Conservation (phyloP, 345 rosid species). For the Acer saccharum region DNA sequence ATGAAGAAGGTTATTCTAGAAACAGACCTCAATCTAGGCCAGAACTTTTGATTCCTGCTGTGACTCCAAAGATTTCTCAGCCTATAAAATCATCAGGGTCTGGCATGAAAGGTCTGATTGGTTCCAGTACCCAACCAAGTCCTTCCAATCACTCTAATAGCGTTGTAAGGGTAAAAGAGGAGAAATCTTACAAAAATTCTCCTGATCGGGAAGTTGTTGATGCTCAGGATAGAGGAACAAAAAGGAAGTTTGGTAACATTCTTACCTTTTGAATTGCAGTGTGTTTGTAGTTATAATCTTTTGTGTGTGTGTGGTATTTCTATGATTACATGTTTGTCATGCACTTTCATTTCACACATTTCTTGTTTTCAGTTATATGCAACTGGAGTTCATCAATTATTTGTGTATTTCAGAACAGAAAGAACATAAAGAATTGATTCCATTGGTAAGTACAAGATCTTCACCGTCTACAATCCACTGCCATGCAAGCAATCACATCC, state of each 20-base stretch:
- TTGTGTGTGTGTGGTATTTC: background rate
- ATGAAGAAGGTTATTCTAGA: slow-evolving; percentile 33
- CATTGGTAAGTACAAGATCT: slow-evolving; percentile 55
- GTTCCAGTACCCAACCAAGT: slow-evolving; percentile 28
- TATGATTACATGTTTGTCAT: background rate
- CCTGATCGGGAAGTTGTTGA: slow-evolving; percentile 37
- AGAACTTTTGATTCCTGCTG: slow-evolving; percentile 53
- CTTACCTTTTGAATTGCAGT: background rate
- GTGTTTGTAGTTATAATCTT: background rate
- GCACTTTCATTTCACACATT: background rate
- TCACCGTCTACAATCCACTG: slow-evolving; percentile 55
- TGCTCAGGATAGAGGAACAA: slow-evolving; percentile 50
- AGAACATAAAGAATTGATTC: slow-evolving; percentile 76
- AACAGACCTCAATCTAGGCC: slow-evolving; percentile 34
- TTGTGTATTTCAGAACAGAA: slow-evolving; percentile 60
- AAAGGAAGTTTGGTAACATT: slow-evolving; percentile 69
- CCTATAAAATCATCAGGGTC: slow-evolving; percentile 35
- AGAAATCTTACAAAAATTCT: slow-evolving; percentile 38
- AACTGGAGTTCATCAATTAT: slow-evolving; percentile 13
- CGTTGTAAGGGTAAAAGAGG: slow-evolving; percentile 41
- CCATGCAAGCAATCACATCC: slow-evolving; percentile 59
- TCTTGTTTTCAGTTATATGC: slow-evolving; percentile 1
- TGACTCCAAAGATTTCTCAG: slow-evolving; percentile 39
- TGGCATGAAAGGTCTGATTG: slow-evolving; percentile 27
- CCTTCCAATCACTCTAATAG: slow-evolving; percentile 25